Percentiles rank a stretch among this genome's conserved stretches.
Conservation (phyloP, 331 rosid genomes). For the Cydonia oblonga region DNA sequence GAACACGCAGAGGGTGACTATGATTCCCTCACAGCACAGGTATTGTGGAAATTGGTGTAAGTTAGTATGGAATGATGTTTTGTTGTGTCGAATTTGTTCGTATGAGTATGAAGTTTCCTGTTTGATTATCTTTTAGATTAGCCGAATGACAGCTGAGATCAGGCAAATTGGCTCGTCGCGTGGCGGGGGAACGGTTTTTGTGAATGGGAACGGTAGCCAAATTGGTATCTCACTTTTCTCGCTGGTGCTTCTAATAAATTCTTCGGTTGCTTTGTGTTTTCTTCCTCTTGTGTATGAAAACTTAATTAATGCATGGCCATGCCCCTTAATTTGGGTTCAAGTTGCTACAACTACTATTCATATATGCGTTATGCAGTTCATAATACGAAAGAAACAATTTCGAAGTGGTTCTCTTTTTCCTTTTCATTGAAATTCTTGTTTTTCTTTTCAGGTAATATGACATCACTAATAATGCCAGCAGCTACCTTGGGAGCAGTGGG, state of each 20-base stretch:
- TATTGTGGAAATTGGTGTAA: slow-evolving; percentile 6
- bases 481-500: slow-evolving; percentile 78
- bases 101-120: background rate
- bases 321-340: background rate
- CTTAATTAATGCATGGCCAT: background rate
- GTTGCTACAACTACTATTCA: background rate
- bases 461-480: slow-evolving; percentile 68
- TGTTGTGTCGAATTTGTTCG: background rate
- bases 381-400: background rate
- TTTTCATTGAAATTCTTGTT: background rate
- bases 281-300: background rate
- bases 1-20: slow-evolving; percentile 54
- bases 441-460: slow-evolving; percentile 36
- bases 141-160: slow-evolving; percentile 62
- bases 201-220: slow-evolving; percentile 56
- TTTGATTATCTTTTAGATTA: slow-evolving; percentile 40
- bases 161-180: slow-evolving; percentile 31
- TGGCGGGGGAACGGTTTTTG: slow-evolving; percentile 40
- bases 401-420: background rate
- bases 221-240: slow-evolving; percentile 23
- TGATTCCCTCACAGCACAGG: slow-evolving; percentile 78
- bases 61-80: background rate
- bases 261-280: background rate
- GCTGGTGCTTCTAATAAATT: background rate
- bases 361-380: background rate